Evolutionary conservation across 2,329 filamentous ascomycete genomes (phyloP).

Genomic region (Fusarium nurragi): DNA sequence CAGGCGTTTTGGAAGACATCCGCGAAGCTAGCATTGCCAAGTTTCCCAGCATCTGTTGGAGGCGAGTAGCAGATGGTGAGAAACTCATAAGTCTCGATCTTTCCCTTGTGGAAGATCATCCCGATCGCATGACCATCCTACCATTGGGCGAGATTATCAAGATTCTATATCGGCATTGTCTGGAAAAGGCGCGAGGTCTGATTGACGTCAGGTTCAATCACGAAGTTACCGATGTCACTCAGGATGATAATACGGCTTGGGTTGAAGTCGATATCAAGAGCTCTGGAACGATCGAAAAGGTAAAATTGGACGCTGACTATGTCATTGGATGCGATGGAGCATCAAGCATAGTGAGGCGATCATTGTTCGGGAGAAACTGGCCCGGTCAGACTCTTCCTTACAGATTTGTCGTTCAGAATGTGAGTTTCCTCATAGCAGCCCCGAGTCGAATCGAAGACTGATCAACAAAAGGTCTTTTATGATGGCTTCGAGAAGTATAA

Average conservation of each 20-base stretch:
- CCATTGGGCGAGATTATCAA: conserved; percentile 2
- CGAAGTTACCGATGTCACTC: neutral
- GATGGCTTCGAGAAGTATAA: conserved; percentile 5
- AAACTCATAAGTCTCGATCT: conserved; percentile 5
- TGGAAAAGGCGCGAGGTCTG: neutral
- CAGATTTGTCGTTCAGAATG: conserved; percentile 4
- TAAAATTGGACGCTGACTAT: neutral
- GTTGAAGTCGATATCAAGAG: neutral
- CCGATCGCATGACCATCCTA: conserved; percentile 1
- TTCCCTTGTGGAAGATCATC: conserved; percentile 4
- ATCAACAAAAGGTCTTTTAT: neutral
- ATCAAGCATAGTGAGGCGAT: neutral
- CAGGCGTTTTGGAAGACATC: neutral
- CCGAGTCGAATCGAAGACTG: rapidly evolving
- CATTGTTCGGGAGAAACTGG: conserved; percentile 1
- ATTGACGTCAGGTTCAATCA: conserved; percentile 7
- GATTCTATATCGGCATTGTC: neutral
- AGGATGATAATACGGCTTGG: neutral
- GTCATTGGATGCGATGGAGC: conserved; percentile 9
- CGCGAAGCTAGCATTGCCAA: neutral
- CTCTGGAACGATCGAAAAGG: rapidly evolving
- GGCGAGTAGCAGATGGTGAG: neutral
- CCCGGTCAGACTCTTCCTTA: neutral
- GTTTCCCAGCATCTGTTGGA: conserved; percentile 4
- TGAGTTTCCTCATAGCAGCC: rapidly evolving